phyloP scores from a whole-genome alignment of 306 rosid species.

The Mimosa pudica region DNA sequence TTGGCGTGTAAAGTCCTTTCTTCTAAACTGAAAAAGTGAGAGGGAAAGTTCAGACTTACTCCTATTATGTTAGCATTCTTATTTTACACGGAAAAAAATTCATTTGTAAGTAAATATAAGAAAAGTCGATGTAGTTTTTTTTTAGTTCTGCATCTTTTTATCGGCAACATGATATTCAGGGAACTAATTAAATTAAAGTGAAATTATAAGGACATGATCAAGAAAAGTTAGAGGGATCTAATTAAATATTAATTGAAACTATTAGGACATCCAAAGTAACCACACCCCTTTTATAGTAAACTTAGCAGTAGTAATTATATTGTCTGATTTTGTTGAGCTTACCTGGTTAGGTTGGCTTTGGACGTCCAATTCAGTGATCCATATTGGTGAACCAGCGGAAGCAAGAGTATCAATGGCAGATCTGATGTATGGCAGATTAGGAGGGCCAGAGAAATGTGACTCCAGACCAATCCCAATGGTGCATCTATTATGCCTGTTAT shows the following conservation, averaged over 20 bases:
- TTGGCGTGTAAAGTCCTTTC: neutral
- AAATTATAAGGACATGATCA: no score
- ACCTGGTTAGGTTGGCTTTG: constrained; percentile 53
- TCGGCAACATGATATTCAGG: no score
- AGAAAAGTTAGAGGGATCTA: no score
- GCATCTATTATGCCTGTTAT: constrained; percentile 17
- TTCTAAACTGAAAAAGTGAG: no score
- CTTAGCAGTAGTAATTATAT: neutral
- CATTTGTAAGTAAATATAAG: no score
- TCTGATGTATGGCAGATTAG: constrained; percentile 65
- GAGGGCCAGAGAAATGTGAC: constrained; percentile 56
- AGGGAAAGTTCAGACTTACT: neutral
- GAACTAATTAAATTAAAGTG: no score
- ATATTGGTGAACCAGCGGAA: constrained; percentile 58
- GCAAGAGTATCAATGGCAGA: constrained; percentile 70
- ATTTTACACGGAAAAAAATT: neutral
- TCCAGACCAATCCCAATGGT: constrained; percentile 67
- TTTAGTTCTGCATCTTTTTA: no score
- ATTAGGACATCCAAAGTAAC: no score
- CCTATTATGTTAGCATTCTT: neutral
- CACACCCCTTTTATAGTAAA: neutral
- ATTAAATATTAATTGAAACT: no score
- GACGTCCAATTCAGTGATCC: constrained; percentile 85
- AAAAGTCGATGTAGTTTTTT: no score
- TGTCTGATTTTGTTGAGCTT: neutral